Evolutionary conservation across 495 filamentous ascomycete species (phyloP), one percentile per base, ranked within the genome.

Genomic region (Xylaria curta): DNA sequence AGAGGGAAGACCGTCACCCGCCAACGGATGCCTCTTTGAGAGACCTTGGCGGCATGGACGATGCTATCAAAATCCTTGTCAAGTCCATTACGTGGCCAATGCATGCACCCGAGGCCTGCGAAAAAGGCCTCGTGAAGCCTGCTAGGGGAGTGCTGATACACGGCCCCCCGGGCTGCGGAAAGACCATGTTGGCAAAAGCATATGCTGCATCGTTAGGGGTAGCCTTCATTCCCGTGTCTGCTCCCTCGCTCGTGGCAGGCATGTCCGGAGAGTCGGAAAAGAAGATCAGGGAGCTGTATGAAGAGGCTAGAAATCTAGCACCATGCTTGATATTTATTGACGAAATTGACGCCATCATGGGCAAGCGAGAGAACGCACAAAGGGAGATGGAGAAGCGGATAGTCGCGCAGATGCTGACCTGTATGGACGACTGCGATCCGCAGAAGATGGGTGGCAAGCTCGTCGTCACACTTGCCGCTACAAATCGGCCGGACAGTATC

Each of bases 241-340:
- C 94, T 0, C 94, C 96, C 13, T 95, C 94, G 0, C 87, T 98
- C 21, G 91, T 98, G 0, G 94, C 93, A 21, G 95, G 96, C 2
- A 97, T 97, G 91, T 97, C 94, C 19, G 95, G 95, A 73, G 95
- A 98, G 76, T 97, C 94, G 0, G 96, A 99, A 81, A 97, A 97
- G 84, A 94, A 94, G 68, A 89, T 99, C 61, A 87, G 95, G 40
- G 95, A 98, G 68, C 86, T 94, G 68, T 98, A 98, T 74, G 90
- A 97, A 26, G 93, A 97, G 77, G 96, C 96, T 0, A 93, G 92
- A 78, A 88, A 89, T 66, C 87, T 95, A 67, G 96, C 96, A 3
- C 96, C 96, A 2, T 97, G 95, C 77, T 83, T 99, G 4, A 88
- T 99, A 9, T 98, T 99, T 79, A 92, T 99, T 69, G 96, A 98